These are phyloP conservation scores for Cercospora citrullina DNA, from an alignment of 2,329 filamentous ascomycete species.

Conservation along the genomic window DNA sequence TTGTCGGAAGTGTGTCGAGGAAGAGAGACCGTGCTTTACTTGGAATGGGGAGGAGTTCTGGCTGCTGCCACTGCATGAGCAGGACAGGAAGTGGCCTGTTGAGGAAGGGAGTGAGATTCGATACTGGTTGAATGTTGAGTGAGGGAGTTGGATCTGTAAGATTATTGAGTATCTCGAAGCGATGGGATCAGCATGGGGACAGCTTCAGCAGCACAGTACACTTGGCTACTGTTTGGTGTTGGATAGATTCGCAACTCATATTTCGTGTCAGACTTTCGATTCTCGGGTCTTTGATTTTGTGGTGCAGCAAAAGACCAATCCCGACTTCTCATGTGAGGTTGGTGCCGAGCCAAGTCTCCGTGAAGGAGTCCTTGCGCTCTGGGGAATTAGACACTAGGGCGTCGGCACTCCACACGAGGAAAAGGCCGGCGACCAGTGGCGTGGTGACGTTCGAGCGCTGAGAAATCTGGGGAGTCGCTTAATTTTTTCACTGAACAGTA, in stretches of 20 bases:
- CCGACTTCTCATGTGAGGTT: neutral
- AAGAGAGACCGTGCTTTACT: constrained; percentile 27
- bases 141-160: neutral
- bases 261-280: neutral
- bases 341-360: neutral
- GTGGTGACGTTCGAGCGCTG: neutral
- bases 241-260: neutral
- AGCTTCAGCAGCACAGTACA: neutral
- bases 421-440: neutral
- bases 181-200: no score
- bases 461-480: neutral
- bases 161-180: neutral
- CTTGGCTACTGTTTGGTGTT: neutral
- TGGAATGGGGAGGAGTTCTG: constrained; percentile 31
- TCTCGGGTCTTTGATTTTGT: neutral
- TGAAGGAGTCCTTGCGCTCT: neutral
- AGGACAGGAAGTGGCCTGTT: constrained; percentile 27
- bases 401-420: neutral
- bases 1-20: constrained; percentile 30
- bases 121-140: constrained; percentile 32
- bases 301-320: neutral
- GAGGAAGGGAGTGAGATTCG: constrained; percentile 29
- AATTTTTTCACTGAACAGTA: neutral
- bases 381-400: neutral
- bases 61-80: constrained; percentile 33